Base-by-base conservation (phyloP, 495 filamentous ascomycete species). In the Penicillium taxi region DNA sequence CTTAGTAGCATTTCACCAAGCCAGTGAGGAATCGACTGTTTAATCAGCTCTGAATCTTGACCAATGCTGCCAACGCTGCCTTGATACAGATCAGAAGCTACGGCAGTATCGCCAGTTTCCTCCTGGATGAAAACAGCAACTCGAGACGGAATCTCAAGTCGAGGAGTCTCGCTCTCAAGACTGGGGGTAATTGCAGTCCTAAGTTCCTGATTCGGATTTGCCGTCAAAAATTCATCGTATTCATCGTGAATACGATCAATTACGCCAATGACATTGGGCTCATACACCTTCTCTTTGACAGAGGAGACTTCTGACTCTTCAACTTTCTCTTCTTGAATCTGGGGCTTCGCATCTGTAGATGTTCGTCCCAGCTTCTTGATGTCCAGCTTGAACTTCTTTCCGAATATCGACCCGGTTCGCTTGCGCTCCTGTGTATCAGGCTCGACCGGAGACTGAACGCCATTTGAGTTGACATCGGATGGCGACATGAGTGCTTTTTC, bases 111-210 rank as follows among this genome's bases (percentile, higher is more conserved):
- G 6, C 77, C 78, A 1, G 83, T 81, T 52, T 98, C 93, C 55
- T 96, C 91, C 56, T 98, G 93, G 33, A 98, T 86, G 29, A 96
- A 84, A 21, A 98, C 82, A 15, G 80, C 84, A 12, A 86, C 94
- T 13, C 75, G 74, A 13, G 76, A 53, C 1, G 91, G 91, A 12
- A 83, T 80, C 40, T 85, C 79, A 14, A 98, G 58, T 16, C 84
- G 75, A 0, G 91, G 91, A 1, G 91, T 93, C 47, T 98, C 91
- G 42, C 70, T 84, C 2, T 83, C 78, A 5, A 82, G 57, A 50
- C 84, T 89, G 0, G 93, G 91, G 0, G 73, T 70, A 47, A 98
- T 79, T 4, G 69, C 70, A 6, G 82, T 76, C 34, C 72, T 71
- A 41, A 90, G 52, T 0, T 64, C 50, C 38, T 61, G 63, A 25